Evolutionary conservation across 768 basidiomycete genomes (phyloP).

Genomic region (Rhizopogon sp.): DNA sequence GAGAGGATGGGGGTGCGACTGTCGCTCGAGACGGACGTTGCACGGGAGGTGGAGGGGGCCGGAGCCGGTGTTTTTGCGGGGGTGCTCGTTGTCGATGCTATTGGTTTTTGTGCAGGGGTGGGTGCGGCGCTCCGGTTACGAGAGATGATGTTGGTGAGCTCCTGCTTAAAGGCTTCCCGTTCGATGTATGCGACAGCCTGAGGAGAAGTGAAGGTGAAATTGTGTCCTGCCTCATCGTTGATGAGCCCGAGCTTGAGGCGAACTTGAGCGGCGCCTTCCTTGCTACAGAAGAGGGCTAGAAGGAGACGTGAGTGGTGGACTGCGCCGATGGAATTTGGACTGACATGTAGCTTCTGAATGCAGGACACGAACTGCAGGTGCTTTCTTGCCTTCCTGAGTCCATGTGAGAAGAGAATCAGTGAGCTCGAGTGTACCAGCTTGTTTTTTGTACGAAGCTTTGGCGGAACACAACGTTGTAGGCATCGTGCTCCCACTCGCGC

Average conservation of each 20-base stretch:
- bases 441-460: slow-evolving; percentile 83
- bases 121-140: slow-evolving; percentile 49
- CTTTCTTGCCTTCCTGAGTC: slow-evolving; percentile 68
- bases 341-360: slow-evolving; percentile 59
- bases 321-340: slow-evolving; percentile 17
- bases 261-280: slow-evolving; percentile 76
- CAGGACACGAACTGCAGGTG: slow-evolving; percentile 58
- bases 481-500: slow-evolving; percentile 33
- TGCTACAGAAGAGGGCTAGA: slow-evolving; percentile 79
- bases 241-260: slow-evolving; percentile 69
- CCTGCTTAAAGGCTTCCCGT: slow-evolving; percentile 78
- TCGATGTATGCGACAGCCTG: slow-evolving; percentile 60
- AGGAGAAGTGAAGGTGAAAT: slow-evolving; percentile 76
- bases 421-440: slow-evolving; percentile 68
- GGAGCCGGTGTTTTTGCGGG: slow-evolving; percentile 28
- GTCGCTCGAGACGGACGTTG: slow-evolving; percentile 57
- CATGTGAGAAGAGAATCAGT: slow-evolving; percentile 71
- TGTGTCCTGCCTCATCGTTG: slow-evolving; percentile 69
- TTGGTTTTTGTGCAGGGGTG: slow-evolving; percentile 21
- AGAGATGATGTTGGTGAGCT: slow-evolving; percentile 72
- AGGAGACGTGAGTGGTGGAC: neutral
- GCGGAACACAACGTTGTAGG: slow-evolving; percentile 66
- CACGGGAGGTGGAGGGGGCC: slow-evolving; percentile 52
- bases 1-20: slow-evolving; percentile 48
- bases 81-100: slow-evolving; percentile 16